phyloP scores from a whole-genome alignment of 306 rosid species.

The Senna siamea region DNA sequence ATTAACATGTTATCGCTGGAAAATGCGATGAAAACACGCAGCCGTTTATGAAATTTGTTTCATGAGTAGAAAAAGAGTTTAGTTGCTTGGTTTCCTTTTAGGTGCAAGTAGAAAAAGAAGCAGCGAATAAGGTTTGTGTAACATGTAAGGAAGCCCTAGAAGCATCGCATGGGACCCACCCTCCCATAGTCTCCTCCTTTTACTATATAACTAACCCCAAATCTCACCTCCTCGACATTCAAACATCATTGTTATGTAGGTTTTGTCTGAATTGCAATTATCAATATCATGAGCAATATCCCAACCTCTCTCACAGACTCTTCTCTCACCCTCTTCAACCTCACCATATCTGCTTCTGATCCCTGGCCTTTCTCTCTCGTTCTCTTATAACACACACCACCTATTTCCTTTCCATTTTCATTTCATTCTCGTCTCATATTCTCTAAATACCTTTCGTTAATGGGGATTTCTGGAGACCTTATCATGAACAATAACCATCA shows the following conservation, averaged over 20 bases:
- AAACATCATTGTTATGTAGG: slow-evolving; percentile 48
- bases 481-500: no score
- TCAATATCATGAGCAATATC: slow-evolving; percentile 84
- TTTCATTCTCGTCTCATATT: no score
- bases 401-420: no score
- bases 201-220: no score
- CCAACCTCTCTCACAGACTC: slow-evolving; percentile 82
- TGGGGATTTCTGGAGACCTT: no score
- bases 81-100: no score
- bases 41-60: no score
- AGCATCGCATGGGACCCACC: slow-evolving; percentile 24
- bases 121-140: slow-evolving; percentile 40
- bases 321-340: slow-evolving; percentile 69
- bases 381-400: slow-evolving; percentile 68
- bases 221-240: not conserved
- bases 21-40: no score
- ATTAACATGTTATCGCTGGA: no score
- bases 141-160: slow-evolving; percentile 55
- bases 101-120: no score
- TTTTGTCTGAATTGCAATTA: slow-evolving; percentile 30
- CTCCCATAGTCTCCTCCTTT: not conserved
- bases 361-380: slow-evolving; percentile 88
- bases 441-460: no score
- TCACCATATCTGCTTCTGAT: slow-evolving; percentile 78
- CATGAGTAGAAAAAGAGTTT: no score